Conservation (phyloP, 2,329 filamentous ascomycete species). For the Xylariaceae sp. region DNA sequence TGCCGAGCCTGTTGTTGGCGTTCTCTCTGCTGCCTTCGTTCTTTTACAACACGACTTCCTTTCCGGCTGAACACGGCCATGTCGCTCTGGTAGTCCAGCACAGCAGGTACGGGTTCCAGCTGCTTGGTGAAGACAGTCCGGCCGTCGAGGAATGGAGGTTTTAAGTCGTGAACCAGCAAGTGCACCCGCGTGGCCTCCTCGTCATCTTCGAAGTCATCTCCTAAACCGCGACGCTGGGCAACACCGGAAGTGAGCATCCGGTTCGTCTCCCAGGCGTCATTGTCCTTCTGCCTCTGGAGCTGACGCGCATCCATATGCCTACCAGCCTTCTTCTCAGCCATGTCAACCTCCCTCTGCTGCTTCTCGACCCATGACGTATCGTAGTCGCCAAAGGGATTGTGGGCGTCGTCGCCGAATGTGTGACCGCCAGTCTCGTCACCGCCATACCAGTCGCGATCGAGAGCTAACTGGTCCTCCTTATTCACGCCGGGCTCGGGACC, state of each 20-base stretch:
- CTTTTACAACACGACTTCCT: slow-evolving; percentile 87
- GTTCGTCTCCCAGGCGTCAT: slow-evolving; percentile 98
- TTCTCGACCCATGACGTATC: slow-evolving; percentile 67
- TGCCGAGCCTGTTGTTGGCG: slow-evolving; percentile 92
- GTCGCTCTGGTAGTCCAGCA: slow-evolving; percentile 91
- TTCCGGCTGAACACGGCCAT: slow-evolving; percentile 98
- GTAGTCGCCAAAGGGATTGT: slow-evolving; percentile 82
- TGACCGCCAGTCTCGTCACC: slow-evolving; percentile 79
- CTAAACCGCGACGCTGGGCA: slow-evolving; percentile 80
- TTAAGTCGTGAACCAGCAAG: slow-evolving; percentile 86
- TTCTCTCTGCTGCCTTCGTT: slow-evolving; percentile 87
- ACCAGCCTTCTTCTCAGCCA: slow-evolving; percentile 76
- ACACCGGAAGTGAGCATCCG: slow-evolving; percentile 96
- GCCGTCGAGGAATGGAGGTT: slow-evolving; percentile 91
- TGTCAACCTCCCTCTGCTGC: slow-evolving; percentile 67
- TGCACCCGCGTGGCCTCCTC: slow-evolving; percentile 87
- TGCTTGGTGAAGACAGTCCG: slow-evolving; percentile 97
- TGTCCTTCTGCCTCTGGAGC: slow-evolving; percentile 85
- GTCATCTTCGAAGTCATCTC: slow-evolving; percentile 81
- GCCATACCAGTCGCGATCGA: slow-evolving; percentile 91
- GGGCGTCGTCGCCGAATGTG: slow-evolving; percentile 84
- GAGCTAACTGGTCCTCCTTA: slow-evolving; percentile 66
- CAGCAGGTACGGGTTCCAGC: slow-evolving; percentile 87
- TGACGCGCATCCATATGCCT: slow-evolving; percentile 67
- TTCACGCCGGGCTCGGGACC: slow-evolving; percentile 57